Evolutionary conservation across 2,329 filamentous ascomycete genomes (phyloP).

Genomic region (Scleromitrula shiraiana): DNA sequence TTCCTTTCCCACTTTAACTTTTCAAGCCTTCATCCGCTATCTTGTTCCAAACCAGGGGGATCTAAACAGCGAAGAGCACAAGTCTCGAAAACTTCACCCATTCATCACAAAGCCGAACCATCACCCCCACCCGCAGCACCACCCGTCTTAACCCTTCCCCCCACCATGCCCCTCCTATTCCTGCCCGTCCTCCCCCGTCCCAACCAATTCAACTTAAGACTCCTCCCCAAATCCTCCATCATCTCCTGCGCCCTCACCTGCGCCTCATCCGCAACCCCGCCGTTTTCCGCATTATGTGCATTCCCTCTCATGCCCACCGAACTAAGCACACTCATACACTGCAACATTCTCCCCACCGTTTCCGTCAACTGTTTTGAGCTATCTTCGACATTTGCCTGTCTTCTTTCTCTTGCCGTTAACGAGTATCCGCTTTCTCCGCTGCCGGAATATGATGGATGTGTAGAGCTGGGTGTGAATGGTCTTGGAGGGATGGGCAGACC

Average conservation of each 20-base stretch:
- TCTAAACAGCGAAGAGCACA: too few relatives aligned
- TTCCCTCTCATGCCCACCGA: slow-evolving; percentile 46
- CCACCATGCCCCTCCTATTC: slow-evolving; percentile 80
- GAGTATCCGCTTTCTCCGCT: background rate
- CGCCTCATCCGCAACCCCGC: too few relatives aligned
- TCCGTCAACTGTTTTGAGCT: slow-evolving; percentile 75
- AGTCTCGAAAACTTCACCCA: too few relatives aligned
- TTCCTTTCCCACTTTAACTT: too few relatives aligned
- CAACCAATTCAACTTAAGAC: slow-evolving; percentile 95
- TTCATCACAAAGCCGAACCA: background rate
- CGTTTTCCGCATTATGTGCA: slow-evolving; percentile 48
- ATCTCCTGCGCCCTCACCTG: slow-evolving; percentile 68
- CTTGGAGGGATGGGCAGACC: slow-evolving; percentile 23
- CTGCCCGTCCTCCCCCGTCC: slow-evolving; percentile 82
- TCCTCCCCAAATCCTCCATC: slow-evolving; percentile 75
- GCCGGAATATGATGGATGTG: slow-evolving; percentile 15
- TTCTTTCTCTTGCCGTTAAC: slow-evolving; percentile 11
- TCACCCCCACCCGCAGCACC: background rate
- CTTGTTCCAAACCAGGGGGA: too few relatives aligned
- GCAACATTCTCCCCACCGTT: slow-evolving; percentile 89
- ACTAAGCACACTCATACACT: slow-evolving; percentile 88
- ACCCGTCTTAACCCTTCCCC: slow-evolving; percentile 24
- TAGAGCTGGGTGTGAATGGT: slow-evolving; percentile 26
- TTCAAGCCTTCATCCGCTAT: too few relatives aligned
- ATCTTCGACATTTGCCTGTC: slow-evolving; percentile 47